Conservation (phyloP, 352 stramenopile species). For the Globisporangium rhizosaccharum region DNA sequence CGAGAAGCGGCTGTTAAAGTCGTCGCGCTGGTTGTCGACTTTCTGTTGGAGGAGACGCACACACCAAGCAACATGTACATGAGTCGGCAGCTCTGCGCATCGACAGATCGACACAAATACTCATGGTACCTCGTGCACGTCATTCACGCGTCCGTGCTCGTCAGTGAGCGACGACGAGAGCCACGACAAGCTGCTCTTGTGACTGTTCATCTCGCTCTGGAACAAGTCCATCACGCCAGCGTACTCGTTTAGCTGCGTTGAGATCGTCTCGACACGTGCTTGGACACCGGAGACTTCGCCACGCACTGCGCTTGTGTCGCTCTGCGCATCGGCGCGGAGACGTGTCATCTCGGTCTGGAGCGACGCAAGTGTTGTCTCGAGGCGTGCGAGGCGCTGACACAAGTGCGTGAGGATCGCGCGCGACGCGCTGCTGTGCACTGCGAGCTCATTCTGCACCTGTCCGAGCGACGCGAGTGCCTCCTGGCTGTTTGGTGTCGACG, state of each 20-base stretch:
- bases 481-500: neutral
- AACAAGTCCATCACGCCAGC: slow-evolving; percentile 54
- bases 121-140: slow-evolving; percentile 35
- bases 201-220: slow-evolving; percentile 55
- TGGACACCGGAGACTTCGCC: slow-evolving; percentile 42
- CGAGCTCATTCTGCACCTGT: slow-evolving; percentile 46
- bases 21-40: slow-evolving; percentile 62
- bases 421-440: slow-evolving; percentile 42
- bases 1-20: slow-evolving; percentile 52
- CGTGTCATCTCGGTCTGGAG: slow-evolving; percentile 37
- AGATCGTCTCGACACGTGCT: slow-evolving; percentile 37
- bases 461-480: slow-evolving; percentile 25
- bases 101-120: neutral
- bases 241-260: slow-evolving; percentile 52
- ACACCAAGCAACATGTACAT: neutral
- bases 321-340: slow-evolving; percentile 30
- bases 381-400: slow-evolving; percentile 43
- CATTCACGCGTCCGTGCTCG: slow-evolving; percentile 34
- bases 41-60: slow-evolving; percentile 27
- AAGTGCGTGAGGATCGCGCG: slow-evolving; percentile 60
- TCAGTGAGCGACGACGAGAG: slow-evolving; percentile 48
- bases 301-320: slow-evolving; percentile 38
- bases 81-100: neutral
- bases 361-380: slow-evolving; percentile 41
- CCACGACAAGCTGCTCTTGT: slow-evolving; percentile 37